Base-by-base conservation (phyloP, 495 filamentous ascomycete genomes). In the Pyronema domesticum region DNA sequence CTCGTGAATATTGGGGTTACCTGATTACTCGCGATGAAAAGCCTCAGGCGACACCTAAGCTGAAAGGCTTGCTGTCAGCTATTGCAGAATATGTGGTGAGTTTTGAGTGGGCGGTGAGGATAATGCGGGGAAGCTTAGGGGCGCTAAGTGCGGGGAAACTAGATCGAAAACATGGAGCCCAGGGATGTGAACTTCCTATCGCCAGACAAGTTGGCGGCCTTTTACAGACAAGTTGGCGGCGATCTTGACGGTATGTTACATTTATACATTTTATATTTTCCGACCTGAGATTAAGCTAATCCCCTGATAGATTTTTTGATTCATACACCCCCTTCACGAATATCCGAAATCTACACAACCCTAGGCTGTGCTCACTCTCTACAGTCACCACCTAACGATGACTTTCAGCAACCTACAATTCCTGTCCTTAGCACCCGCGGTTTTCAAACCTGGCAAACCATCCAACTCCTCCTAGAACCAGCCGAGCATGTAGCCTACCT, bases 361-460 rank as follows among this genome's bases (percentile, higher is more conserved):
- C 72, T 94, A 34, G 93, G 89, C 47, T 95, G 91, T 68, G 83
- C 86, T 56, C 84, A 91, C 64, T 78, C 76, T 34, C 74, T 89
- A 10, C 60, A 70, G 11, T 80, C 81, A 52, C 81, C 83, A 0
- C 77, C 79, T 15, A 69, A 72, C 10, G 77, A 89, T 58, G 79
- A 83, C 45, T 94, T 82, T 62, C 73, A 76, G 1, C 69, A 80
- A 9, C 91, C 91, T 0, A 78, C 76, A 1, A 74, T 94, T 37
- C 91, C 91, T 8, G 84, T 86, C 11, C 71, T 98, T 53, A 88
- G 87, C 39, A 72, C 75, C 0, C 78, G 76, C 58, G 91, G 91
- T 19, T 98, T 94, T 65, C 81, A 89, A 40, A 80, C 82, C 62
- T 98, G 89, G 89, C 85, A 95, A 73, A 84, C 85, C 1, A 87